Percentiles rank a stretch among this genome's conserved stretches.
Conservation (phyloP, 2,329 filamentous ascomycete species). For the Incumbomyces delicatus region DNA sequence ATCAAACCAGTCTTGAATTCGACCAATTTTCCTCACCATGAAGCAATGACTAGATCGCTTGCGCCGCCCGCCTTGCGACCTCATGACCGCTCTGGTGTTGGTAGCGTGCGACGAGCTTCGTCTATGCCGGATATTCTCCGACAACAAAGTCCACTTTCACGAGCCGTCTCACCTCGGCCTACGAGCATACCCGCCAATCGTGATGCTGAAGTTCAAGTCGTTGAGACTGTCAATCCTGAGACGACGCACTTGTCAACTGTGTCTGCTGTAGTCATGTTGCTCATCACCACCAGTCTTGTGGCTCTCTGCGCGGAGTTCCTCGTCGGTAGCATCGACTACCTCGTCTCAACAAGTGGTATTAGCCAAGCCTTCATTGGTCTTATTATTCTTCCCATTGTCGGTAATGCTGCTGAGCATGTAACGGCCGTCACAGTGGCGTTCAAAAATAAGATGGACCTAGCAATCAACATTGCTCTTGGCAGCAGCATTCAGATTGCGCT, state of each 20-base stretch:
- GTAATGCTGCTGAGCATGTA: slow-evolving; percentile 64
- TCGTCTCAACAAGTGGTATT: slow-evolving; percentile 47
- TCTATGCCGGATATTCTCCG: slow-evolving; percentile 63
- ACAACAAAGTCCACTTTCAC: slow-evolving; percentile 15
- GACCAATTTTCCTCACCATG: slow-evolving; percentile 18
- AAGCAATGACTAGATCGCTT: slow-evolving; percentile 15
- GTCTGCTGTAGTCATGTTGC: slow-evolving; percentile 51
- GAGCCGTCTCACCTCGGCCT: slow-evolving; percentile 26
- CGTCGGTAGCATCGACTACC: slow-evolving; percentile 56
- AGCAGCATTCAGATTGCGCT: slow-evolving; percentile 63
- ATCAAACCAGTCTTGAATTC: slow-evolving; percentile 30
- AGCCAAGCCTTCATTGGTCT: slow-evolving; percentile 61
- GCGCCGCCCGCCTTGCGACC: slow-evolving; percentile 14
- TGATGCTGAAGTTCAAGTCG: slow-evolving; percentile 26
- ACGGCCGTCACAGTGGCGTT: slow-evolving; percentile 61
- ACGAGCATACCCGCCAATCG: slow-evolving; percentile 1
- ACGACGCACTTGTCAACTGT: slow-evolving; percentile 26
- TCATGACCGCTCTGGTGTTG: slow-evolving; percentile 20
- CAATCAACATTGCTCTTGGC: slow-evolving; percentile 62
- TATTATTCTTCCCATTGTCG: slow-evolving; percentile 63
- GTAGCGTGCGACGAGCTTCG: slow-evolving; percentile 58
- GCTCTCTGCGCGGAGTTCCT: slow-evolving; percentile 62
- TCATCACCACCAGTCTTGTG: slow-evolving; percentile 56
- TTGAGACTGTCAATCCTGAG: slow-evolving; percentile 20
- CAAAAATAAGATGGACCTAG: slow-evolving; percentile 68